Conservation (phyloP, 228 moss, liverwort and hornwort species). For the Sphagnum fallax region DNA sequence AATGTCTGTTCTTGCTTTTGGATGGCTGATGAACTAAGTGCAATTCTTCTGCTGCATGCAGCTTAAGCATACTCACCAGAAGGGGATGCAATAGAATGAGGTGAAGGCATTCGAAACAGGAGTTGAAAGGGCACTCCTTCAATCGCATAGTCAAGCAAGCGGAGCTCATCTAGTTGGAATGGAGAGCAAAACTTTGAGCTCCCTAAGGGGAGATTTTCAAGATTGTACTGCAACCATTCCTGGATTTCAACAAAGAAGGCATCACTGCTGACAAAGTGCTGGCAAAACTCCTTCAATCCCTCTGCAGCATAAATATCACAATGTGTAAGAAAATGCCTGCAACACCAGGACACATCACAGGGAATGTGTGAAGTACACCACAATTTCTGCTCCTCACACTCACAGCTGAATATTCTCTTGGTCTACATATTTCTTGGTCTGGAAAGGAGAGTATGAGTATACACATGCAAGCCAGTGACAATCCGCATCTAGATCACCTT, state of each 20-base stretch:
- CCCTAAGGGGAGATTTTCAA: slow-evolving; percentile 51
- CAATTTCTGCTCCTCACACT: neutral
- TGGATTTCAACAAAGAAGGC: slow-evolving; percentile 63
- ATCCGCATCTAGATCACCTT: neutral
- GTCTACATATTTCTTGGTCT: neutral
- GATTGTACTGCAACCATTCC: slow-evolving; percentile 77
- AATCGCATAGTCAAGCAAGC: slow-evolving; percentile 82
- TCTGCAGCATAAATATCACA: slow-evolving; percentile 19
- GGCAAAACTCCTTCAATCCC: slow-evolving; percentile 73
- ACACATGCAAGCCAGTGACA: neutral
- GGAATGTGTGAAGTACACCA: neutral
- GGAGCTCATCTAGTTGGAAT: slow-evolving; percentile 77
- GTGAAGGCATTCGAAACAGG: slow-evolving; percentile 79
- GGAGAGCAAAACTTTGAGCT: slow-evolving; percentile 51
- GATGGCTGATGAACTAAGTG: no score
- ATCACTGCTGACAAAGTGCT: slow-evolving; percentile 60
- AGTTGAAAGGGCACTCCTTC: slow-evolving; percentile 94
- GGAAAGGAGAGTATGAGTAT: neutral
- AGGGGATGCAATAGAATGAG: slow-evolving; percentile 30
- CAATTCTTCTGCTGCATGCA: no score
- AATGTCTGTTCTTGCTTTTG: no score
- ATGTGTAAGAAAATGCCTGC: neutral
- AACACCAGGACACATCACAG: neutral
- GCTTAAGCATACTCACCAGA: slow-evolving; percentile 21
- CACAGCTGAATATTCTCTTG: neutral